phyloP scores from a whole-genome alignment of 192 early-diverging fungal genomes.

The Coemansia aciculifera region DNA sequence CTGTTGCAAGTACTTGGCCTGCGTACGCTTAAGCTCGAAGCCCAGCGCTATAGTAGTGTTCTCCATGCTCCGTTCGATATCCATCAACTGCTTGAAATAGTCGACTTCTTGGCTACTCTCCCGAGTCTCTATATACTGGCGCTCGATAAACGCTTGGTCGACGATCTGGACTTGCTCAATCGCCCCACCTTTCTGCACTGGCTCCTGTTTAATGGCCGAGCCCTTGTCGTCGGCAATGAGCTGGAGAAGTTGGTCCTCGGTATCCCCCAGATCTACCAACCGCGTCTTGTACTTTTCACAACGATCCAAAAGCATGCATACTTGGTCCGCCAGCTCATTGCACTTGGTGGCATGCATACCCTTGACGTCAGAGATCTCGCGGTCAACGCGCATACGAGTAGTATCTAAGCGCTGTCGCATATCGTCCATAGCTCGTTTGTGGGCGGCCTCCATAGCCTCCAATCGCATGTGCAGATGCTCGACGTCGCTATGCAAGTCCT shows the following conservation, averaged over 20 bases:
- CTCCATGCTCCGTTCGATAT: constrained; percentile 54
- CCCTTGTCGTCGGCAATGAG: not conserved
- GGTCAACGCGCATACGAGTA: constrained; percentile 27
- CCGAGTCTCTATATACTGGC: constrained; percentile 51
- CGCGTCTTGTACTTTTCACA: constrained; percentile 27
- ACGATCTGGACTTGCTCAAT: constrained; percentile 29
- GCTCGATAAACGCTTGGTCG: constrained; percentile 51
- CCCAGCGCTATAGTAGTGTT: constrained; percentile 54
- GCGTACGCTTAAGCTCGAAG: constrained; percentile 54
- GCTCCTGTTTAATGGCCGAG: not conserved
- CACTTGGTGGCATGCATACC: constrained; percentile 46
- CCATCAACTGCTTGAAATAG: constrained; percentile 52
- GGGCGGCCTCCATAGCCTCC: constrained; percentile 18
- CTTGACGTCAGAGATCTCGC: constrained; percentile 43
- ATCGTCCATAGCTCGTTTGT: constrained; percentile 22
- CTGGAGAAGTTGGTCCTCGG: constrained; percentile 37
- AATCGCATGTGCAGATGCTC: constrained; percentile 31
- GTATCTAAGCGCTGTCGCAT: constrained; percentile 33
- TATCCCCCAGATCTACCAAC: constrained; percentile 20
- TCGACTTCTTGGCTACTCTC: constrained; percentile 50
- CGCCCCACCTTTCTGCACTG: not conserved
- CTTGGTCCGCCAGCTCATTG: constrained; percentile 42
- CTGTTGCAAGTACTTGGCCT: constrained; percentile 51
- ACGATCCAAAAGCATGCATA: constrained; percentile 25
- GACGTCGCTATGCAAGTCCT: constrained; percentile 39